Evolutionary conservation across 2,329 filamentous ascomycete species (phyloP).

Genomic region (Magnaporthiopsis rhizophila): DNA sequence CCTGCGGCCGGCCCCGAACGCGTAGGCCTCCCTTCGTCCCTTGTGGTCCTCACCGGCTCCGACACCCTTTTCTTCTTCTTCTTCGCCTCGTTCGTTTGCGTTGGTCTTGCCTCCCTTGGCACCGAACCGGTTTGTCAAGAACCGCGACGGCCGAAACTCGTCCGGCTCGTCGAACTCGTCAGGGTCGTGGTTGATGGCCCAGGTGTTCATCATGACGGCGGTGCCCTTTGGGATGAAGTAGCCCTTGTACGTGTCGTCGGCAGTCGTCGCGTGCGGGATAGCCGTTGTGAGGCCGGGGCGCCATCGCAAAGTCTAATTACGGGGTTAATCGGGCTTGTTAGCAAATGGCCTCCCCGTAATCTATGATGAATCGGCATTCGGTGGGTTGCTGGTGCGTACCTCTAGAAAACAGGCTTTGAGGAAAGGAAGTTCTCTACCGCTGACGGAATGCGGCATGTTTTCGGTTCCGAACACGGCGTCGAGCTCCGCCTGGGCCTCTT

Average conservation of each 20-base stretch:
- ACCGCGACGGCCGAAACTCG: conserved; percentile 15
- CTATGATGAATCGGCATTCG: neutral
- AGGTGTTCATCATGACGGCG: conserved; percentile 29
- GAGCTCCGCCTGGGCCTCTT: conserved; percentile 33
- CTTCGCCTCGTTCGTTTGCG: no score
- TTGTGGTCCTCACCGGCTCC: neutral
- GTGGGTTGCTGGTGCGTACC: conserved; percentile 7
- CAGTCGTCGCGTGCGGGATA: conserved; percentile 37
- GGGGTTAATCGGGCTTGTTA: neutral
- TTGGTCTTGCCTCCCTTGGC: conserved; percentile 7
- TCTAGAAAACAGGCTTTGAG: conserved; percentile 24
- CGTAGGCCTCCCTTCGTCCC: conserved; percentile 17
- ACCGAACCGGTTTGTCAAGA: conserved; percentile 12
- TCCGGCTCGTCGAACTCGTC: conserved; percentile 16
- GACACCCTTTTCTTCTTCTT: neutral
- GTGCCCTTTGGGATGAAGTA: conserved; percentile 41
- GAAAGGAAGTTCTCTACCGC: conserved; percentile 22
- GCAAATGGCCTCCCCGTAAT: no score
- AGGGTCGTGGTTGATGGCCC: conserved; percentile 17
- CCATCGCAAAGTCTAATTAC: conserved; percentile 22
- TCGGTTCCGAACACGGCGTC: conserved; percentile 27
- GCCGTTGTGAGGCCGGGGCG: conserved; percentile 25
- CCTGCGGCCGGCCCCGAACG: conserved; percentile 37
- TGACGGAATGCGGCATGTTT: conserved; percentile 23
- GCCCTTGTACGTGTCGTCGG: conserved; percentile 39